Evolutionary conservation across 345 rosid genomes (phyloP), one percentile per base, ranked within the genome.

Genomic region (Salix koriyanagi): DNA sequence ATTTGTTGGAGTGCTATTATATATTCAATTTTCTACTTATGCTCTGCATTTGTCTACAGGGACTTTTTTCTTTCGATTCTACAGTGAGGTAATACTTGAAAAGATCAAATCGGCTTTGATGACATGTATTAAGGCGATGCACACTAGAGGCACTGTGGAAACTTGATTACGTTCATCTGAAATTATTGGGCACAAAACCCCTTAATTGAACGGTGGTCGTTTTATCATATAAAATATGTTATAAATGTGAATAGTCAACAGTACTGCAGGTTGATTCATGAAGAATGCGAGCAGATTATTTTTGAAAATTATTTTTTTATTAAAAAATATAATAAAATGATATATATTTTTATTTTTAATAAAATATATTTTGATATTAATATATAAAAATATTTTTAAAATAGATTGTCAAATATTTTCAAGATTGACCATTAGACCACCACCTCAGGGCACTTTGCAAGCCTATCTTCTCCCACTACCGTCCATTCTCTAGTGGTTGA

Each of bases 401-500:
- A 39, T 8, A 39, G 9, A 48, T 30, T 30, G 4, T 30, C 4
- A 30, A 2, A 30, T 0, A 30, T 30, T 2, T 30, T 9, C 67
- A 70, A 30, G 18, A n/a, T 25, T 25, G 58, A 58, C 37, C 34
- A 69, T 7, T 42, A 23, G 32, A 68, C 16, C 25, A 68, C 16
- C 25, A 23, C 16, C 54, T 42, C 37, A 14, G 1, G 28, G 11
- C 6, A 58, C 2, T 13, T 1, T 58, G 14, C 28, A 58, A 9
- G 50, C 19, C 37, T 67, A 67, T 14, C 25, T 15, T 37, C 39
- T 19, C 44, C 41, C 13, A 37, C 39, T 21, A 10, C 52, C 46
- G 23, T 13, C 58, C 46, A 15, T 23, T 65, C 52, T 32, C 70
- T 58, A 70, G 76, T 82, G 79, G 65, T 77, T 72, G 85, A 77